Percentiles rank a stretch among this genome's conserved stretches.
These are phyloP conservation scores for Hypoxylon trugodes DNA, from an alignment of 495 filamentous ascomycete genomes.

Conservation along the genomic window DNA sequence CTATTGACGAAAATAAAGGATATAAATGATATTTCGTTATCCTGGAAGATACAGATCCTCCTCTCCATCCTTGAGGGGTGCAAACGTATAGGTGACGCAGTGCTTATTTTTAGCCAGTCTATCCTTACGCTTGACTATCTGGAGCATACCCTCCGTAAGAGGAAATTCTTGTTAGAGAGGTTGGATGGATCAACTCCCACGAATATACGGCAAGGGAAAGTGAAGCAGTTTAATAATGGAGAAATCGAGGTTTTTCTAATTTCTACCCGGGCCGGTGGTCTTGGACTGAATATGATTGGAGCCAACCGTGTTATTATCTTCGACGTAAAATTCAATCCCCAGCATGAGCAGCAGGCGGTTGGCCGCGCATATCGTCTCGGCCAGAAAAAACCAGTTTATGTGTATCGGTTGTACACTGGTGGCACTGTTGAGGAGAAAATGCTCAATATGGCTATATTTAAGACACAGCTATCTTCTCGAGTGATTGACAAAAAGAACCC, in stretches of 20 bases:
- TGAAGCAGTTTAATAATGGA: slow-evolving; percentile 72
- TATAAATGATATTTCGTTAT: slow-evolving; percentile 53
- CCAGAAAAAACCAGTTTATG: slow-evolving; percentile 81
- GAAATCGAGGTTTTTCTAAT: slow-evolving; percentile 71
- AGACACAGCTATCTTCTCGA: slow-evolving; percentile 76
- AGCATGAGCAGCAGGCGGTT: slow-evolving; percentile 86
- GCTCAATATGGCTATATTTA: slow-evolving; percentile 78
- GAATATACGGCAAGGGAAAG: slow-evolving; percentile 62
- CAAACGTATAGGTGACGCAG: slow-evolving; percentile 68
- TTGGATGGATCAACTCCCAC: slow-evolving; percentile 72
- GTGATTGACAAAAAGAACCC: slow-evolving; percentile 87
- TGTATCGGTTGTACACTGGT: slow-evolving; percentile 83
- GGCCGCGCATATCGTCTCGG: slow-evolving; percentile 89
- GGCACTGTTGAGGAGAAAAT: slow-evolving; percentile 82
- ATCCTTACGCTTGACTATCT: slow-evolving; percentile 75
- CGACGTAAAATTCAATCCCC: slow-evolving; percentile 83
- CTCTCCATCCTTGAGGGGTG: slow-evolving; percentile 71
- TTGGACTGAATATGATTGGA: slow-evolving; percentile 82
- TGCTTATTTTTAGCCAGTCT: slow-evolving; percentile 83
- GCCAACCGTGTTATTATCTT: slow-evolving; percentile 81
- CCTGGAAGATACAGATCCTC: slow-evolving; percentile 73
- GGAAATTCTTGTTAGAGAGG: slow-evolving; percentile 56
- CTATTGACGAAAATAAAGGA: slow-evolving; percentile 34
- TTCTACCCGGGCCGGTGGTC: slow-evolving; percentile 81
- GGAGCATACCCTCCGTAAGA: slow-evolving; percentile 58